Conservation (phyloP, 2,329 filamentous ascomycete species). For the Byssothecium circinans region DNA sequence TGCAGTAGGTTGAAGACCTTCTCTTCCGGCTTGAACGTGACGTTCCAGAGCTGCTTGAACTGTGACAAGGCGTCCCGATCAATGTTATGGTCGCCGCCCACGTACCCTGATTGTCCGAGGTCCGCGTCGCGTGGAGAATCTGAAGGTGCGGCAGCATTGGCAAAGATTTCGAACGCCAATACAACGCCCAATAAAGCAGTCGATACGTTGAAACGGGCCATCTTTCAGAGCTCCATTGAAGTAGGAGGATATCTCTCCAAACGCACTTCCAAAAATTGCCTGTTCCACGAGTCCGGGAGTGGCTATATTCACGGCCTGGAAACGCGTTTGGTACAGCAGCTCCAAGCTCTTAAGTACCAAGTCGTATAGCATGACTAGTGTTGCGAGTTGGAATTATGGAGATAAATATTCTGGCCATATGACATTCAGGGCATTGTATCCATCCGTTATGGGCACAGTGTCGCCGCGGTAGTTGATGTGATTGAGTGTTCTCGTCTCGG, state of each 20-base stretch:
- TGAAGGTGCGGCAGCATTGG: slow-evolving; percentile 10
- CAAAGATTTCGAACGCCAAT: neutral
- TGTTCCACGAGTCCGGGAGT: neutral
- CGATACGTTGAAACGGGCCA: neutral
- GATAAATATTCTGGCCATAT: too few species aligned
- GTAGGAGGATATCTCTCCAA: too few species aligned
- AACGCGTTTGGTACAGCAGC: neutral
- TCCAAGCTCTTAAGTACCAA: neutral
- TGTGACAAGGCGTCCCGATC: slow-evolving; percentile 42
- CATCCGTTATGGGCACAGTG: too few species aligned
- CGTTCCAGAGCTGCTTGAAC: slow-evolving; percentile 45
- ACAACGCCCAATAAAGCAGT: neutral
- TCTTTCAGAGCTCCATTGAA: too few species aligned
- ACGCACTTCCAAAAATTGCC: too few species aligned
- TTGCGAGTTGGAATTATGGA: neutral
- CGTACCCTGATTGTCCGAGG: slow-evolving; percentile 19
- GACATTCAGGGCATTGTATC: too few species aligned
- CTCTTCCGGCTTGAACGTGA: slow-evolving; percentile 38
- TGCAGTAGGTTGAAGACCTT: slow-evolving; percentile 10
- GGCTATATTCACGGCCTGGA: neutral
- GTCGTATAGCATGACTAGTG: neutral
- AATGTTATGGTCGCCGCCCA: slow-evolving; percentile 45
- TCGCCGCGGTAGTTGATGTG: too few species aligned
- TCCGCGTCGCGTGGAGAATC: slow-evolving; percentile 22
- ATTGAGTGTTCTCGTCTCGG: neutral